A percentile compares a stretch with the other conserved stretches of the same genome.
Conservation (phyloP, 1,284 basidiomycete species). For the Somion occarium region DNA sequence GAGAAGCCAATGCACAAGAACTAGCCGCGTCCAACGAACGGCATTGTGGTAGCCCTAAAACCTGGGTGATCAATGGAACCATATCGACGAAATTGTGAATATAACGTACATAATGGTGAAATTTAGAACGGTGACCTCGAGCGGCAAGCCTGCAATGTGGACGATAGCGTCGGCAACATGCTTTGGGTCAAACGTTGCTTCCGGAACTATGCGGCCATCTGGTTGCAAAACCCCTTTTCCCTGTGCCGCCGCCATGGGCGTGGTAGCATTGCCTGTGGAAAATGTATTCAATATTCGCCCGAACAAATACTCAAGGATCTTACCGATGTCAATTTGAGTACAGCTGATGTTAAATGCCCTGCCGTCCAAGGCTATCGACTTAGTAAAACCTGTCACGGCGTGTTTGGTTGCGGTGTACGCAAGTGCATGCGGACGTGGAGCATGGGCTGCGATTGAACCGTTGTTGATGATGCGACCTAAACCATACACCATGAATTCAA, state of each 20-base stretch:
- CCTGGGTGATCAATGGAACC: not conserved
- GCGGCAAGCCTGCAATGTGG: conserved; percentile 65
- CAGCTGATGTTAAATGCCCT: conserved; percentile 68
- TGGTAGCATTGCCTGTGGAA: conserved; percentile 60
- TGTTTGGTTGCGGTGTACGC: conserved; percentile 80
- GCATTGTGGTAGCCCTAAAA: conserved; percentile 25
- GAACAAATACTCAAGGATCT: conserved; percentile 8
- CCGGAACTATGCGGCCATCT: conserved; percentile 54
- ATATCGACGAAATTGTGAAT: not conserved
- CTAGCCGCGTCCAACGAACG: conserved; percentile 22
- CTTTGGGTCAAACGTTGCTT: conserved; percentile 63
- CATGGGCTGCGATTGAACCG: conserved; percentile 71
- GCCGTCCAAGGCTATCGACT: conserved; percentile 72
- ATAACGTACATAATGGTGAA: conserved; percentile 68
- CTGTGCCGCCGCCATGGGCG: conserved; percentile 46
- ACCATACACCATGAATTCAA: not conserved
- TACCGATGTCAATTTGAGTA: conserved; percentile 80
- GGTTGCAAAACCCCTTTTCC: conserved; percentile 58
- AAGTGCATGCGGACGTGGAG: conserved; percentile 62
- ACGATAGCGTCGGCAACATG: conserved; percentile 71
- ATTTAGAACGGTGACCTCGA: conserved; percentile 65
- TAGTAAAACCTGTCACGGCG: conserved; percentile 72
- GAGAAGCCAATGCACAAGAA: too few relatives aligned
- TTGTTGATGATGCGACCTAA: conserved; percentile 80
- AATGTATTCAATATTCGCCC: not conserved